phyloP scores from a whole-genome alignment of 208 protist genomes.

The Histomonas meleagridis region DNA sequence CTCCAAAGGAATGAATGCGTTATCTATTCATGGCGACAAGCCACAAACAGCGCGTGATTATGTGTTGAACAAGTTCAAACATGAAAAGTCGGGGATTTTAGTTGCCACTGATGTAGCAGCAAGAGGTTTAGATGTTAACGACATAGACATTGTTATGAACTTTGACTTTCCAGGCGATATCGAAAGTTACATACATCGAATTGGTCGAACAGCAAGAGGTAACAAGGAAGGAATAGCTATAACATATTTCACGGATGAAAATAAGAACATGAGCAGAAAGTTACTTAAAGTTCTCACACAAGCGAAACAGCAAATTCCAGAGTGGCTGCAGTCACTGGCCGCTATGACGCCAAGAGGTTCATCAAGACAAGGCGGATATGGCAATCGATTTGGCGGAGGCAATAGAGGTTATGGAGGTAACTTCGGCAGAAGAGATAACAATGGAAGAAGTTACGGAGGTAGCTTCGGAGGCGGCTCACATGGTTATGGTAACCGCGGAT shows the following conservation, averaged over 20 bases:
- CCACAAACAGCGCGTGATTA: constrained; percentile 66
- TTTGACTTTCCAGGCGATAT: constrained; percentile 62
- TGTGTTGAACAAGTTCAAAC: constrained; percentile 51
- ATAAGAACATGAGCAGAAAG: not conserved
- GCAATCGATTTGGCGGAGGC: not conserved
- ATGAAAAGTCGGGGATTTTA: constrained; percentile 29
- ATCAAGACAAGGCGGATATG: too few species aligned
- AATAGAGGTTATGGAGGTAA: not conserved
- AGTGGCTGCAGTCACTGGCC: not conserved
- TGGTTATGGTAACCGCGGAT: not conserved
- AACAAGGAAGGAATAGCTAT: constrained; percentile 54
- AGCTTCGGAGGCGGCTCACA: not conserved
- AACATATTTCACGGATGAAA: constrained; percentile 48
- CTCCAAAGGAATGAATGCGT: constrained; percentile 59
- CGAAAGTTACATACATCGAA: constrained; percentile 86
- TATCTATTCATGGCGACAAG: constrained; percentile 83
- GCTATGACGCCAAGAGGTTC: not conserved
- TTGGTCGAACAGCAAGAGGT: constrained; percentile 71
- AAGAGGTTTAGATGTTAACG: constrained; percentile 59
- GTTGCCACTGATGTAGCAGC: constrained; percentile 56
- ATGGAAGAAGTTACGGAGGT: not conserved
- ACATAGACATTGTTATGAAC: constrained; percentile 64
- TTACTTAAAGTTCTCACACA: not conserved
- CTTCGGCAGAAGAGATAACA: not conserved
- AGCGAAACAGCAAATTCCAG: not conserved